phyloP scores from a whole-genome alignment of 2,329 filamentous ascomycete species.

The Fusarium piperis region DNA sequence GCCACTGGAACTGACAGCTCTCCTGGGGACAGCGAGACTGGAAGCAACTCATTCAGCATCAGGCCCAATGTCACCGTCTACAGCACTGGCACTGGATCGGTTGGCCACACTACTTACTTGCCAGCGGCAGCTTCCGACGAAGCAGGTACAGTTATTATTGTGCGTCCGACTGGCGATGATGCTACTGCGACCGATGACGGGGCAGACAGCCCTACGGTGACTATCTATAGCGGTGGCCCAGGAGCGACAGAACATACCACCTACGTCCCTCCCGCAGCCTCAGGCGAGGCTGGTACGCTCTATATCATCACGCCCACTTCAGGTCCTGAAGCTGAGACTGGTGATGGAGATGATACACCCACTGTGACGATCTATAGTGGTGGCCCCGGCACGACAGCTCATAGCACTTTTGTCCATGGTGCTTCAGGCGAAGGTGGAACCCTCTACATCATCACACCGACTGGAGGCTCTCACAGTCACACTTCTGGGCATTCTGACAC shows the following conservation, averaged over 20 bases:
- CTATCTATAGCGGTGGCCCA: constrained; percentile 6
- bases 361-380: background rate
- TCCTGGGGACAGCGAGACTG: background rate
- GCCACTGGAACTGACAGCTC: background rate
- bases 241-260: background rate
- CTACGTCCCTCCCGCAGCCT: background rate
- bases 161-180: background rate
- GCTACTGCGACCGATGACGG: background rate
- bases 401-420: background rate
- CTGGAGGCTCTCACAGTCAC: background rate
- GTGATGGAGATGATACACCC: background rate
- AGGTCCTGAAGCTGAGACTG: background rate
- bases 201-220: background rate
- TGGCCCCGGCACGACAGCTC: background rate
- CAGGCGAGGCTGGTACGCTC: background rate
- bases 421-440: constrained; percentile 4
- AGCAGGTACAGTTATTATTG: constrained; percentile 4
- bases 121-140: background rate
- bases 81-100: background rate
- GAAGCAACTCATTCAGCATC: background rate
- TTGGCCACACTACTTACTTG: background rate
- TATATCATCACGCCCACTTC: background rate
- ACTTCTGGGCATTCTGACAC: background rate
- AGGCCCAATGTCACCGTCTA: background rate
- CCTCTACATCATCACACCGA: background rate